Evolutionary conservation across 2,329 filamentous ascomycete genomes (phyloP), one percentile per base, ranked within the genome.

Genomic region (Aspergillus latus): DNA sequence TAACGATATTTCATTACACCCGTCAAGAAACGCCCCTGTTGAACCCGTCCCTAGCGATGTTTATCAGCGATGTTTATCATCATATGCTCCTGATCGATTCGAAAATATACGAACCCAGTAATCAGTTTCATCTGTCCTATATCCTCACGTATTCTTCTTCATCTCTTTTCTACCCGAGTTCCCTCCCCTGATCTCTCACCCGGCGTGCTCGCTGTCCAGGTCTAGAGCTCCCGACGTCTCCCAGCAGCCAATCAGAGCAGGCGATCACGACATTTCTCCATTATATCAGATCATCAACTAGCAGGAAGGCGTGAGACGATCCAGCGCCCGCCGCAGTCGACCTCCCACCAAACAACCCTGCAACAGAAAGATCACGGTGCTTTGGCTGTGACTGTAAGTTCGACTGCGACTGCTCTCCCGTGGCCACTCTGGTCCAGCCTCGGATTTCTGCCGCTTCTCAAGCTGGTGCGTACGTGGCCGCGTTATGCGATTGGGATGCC

Each of bases 211-310:
- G 21, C 21, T 21, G 21, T 21, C 21, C 21, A 21, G 21, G 21
- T 21, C 21, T 21, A 21, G 21, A 21, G 21, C 21, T 21, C 21
- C 21, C 21, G 21, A 21, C 21, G 10, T 44, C 42, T 21, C 34
- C 8, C 11, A 13, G n/a, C 34, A 37, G 62, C 69, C 58, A 68
- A 72, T 62, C 64, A 70, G 56, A 63, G 45, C 15, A 28, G 45
- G 64, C 70, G 69, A 74, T 75, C 70, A 73, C 72, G 72, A 74
- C 72, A 75, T 75, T 73, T 74, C 70, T 68, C 70, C 72, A 73
- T 73, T 69, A 61, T 66, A 75, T 74, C 69, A 72, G 68, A 72
- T 72, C 72, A 74, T 74, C 70, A 60, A 59, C 63, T 65, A 70
- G 68, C 60, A 59, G 56, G 50, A 56, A 58, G 62, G 54, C 61